These are phyloP conservation scores for Iris pallida DNA, from an alignment of 116 monocot genomes.

Conservation along the genomic window DNA sequence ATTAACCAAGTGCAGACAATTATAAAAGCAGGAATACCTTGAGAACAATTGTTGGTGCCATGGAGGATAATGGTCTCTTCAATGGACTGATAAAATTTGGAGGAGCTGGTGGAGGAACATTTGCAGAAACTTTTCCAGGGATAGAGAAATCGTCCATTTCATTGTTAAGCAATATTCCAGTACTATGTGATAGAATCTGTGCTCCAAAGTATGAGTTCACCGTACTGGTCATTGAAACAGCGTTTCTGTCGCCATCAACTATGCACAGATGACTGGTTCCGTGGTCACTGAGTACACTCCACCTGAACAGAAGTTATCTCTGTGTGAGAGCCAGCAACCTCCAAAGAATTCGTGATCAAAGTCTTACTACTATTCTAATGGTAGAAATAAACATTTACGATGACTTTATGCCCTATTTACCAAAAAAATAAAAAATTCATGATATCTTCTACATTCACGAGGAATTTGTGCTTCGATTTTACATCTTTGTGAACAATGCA, in stretches of 20 bases:
- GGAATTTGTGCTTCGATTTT: too few species aligned
- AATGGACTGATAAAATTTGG: constrained; percentile 72
- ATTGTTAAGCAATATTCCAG: constrained; percentile 92
- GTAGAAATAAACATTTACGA: too few species aligned
- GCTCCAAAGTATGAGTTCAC: constrained; percentile 88
- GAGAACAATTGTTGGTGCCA: constrained; percentile 88
- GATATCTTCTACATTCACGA: too few species aligned
- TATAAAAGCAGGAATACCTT: constrained; percentile 39
- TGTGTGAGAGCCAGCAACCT: too few species aligned
- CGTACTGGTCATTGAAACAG: constrained; percentile 87
- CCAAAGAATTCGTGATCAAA: too few species aligned
- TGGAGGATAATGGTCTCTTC: constrained; percentile 90
- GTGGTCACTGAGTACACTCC: constrained; percentile 75
- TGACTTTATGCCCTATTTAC: too few species aligned
- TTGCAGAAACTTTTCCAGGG: constrained; percentile 40
- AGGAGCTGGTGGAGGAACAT: constrained; percentile 60
- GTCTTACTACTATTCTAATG: too few species aligned
- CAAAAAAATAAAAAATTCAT: too few species aligned
- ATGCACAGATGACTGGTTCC: constrained; percentile 91
- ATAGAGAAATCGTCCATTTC: constrained; percentile 99
- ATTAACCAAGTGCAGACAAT: too few species aligned
- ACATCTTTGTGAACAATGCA: too few species aligned
- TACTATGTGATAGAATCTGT: constrained; percentile 54
- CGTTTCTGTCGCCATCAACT: constrained; percentile 71
- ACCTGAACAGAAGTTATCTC: constrained; percentile 33